These are phyloP conservation scores for Pleurotus platypus DNA, from an alignment of 768 basidiomycete species.

Conservation along the genomic window DNA sequence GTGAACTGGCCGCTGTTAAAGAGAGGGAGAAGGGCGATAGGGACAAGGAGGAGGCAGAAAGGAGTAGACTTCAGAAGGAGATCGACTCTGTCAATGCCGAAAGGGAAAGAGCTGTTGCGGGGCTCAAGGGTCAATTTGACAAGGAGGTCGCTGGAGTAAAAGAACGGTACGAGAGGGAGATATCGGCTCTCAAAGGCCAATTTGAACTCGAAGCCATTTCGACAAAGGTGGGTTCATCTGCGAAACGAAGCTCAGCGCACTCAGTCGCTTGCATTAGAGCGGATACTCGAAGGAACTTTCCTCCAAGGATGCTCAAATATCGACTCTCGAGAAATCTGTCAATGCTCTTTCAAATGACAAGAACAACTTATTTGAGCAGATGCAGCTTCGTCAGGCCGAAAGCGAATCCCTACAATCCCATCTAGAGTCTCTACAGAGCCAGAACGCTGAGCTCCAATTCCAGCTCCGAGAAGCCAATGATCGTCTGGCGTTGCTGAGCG, in stretches of 20 bases:
- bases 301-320: slow-evolving; percentile 56
- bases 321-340: slow-evolving; percentile 68
- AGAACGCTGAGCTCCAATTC: slow-evolving; percentile 82
- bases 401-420: slow-evolving; percentile 79
- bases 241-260: neutral
- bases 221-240: slow-evolving; percentile 52
- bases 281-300: slow-evolving; percentile 66
- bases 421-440: slow-evolving; percentile 69
- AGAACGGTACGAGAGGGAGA: slow-evolving; percentile 76
- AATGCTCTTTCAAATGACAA: slow-evolving; percentile 71
- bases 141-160: slow-evolving; percentile 58
- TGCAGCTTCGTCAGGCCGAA: slow-evolving; percentile 88
- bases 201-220: slow-evolving; percentile 74
- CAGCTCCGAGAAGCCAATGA: slow-evolving; percentile 82
- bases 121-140: slow-evolving; percentile 66
- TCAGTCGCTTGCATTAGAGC: slow-evolving; percentile 39
- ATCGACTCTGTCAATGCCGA: slow-evolving; percentile 58
- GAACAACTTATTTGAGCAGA: slow-evolving; percentile 76
- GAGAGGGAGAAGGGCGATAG: slow-evolving; percentile 53
- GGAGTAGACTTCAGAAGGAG: slow-evolving; percentile 55
- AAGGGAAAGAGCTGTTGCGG: slow-evolving; percentile 58
- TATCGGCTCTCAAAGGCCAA: slow-evolving; percentile 59
- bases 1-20: slow-evolving; percentile 47
- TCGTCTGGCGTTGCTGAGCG: slow-evolving; percentile 62
- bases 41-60: slow-evolving; percentile 54